These are phyloP conservation scores for Beauveria scarabaeidicola DNA, from an alignment of 2,329 filamentous ascomycete species.

Conservation along the genomic window DNA sequence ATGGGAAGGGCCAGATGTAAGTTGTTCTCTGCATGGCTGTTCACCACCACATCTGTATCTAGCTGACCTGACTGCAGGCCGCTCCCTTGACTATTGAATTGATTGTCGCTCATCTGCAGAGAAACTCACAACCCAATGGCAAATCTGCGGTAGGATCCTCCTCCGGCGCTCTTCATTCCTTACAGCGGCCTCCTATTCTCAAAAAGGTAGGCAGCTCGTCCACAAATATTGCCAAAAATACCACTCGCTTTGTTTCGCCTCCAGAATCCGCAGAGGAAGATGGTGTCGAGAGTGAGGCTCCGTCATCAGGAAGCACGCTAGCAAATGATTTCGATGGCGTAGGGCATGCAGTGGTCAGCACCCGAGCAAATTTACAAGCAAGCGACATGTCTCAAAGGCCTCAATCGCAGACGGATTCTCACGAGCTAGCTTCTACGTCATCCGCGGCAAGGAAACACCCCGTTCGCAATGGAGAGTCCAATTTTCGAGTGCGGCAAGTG, in stretches of 20 bases:
- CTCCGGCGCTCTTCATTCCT: conserved; percentile 35
- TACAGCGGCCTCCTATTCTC: conserved; percentile 47
- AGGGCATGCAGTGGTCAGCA: not conserved
- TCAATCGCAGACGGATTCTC: not conserved
- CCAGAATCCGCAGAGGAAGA: conserved; percentile 39
- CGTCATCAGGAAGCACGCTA: conserved; percentile 31
- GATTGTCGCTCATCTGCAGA: conserved; percentile 15
- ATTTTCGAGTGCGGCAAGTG: not conserved
- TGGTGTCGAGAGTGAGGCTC: conserved; percentile 16
- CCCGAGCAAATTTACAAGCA: not conserved
- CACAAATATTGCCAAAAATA: conserved; percentile 45
- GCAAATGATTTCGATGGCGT: conserved; percentile 20
- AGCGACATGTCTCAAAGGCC: not conserved
- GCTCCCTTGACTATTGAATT: conserved; percentile 22
- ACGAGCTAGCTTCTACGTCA: not conserved
- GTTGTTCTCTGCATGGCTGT: conserved; percentile 11
- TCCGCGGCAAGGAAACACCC: not conserved
- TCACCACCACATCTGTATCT: conserved; percentile 1
- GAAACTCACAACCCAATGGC: conserved; percentile 7
- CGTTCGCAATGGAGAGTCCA: not conserved
- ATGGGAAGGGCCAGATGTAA: conserved; percentile 43
- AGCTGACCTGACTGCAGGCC: conserved; percentile 17
- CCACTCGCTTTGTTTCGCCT: conserved; percentile 52
- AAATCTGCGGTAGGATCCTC: conserved; percentile 23
- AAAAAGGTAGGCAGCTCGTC: conserved; percentile 51